phyloP scores from a whole-genome alignment of 1,284 basidiomycete genomes.

The Leccinum angustisporum region DNA sequence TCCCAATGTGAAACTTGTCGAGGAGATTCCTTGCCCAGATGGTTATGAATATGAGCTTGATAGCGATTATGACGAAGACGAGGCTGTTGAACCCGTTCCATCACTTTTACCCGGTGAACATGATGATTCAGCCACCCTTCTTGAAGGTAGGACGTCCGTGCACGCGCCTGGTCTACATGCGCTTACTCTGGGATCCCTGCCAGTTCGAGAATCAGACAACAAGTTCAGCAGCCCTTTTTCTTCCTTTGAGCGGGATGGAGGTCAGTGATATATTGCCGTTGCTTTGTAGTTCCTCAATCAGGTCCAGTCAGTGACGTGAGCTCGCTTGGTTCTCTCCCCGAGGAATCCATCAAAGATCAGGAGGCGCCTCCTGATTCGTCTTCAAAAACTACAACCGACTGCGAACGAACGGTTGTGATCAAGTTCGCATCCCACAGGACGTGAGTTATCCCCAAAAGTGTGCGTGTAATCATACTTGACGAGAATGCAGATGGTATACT shows the following conservation, averaged over 20 bases:
- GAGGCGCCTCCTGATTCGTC: background rate
- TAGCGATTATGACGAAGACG: constrained; percentile 25
- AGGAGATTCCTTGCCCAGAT: constrained; percentile 16
- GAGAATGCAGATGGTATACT: constrained; percentile 25
- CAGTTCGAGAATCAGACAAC: constrained; percentile 11
- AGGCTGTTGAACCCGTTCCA: background rate
- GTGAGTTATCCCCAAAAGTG: constrained; percentile 14
- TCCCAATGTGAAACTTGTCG: background rate
- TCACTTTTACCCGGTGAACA: background rate
- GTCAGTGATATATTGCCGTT: constrained; percentile 3
- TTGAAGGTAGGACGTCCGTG: constrained; percentile 7
- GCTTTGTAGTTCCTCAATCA: constrained; percentile 10
- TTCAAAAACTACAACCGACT: background rate
- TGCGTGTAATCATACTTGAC: background rate
- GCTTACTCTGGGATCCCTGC: background rate
- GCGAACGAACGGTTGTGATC: constrained; percentile 12
- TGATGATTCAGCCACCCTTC: background rate
- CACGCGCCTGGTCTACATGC: background rate
- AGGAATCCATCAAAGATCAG: constrained; percentile 9
- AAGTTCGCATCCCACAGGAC: constrained; percentile 30
- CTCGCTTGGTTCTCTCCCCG: background rate
- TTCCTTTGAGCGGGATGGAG: constrained; percentile 8
- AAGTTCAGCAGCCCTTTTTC: constrained; percentile 7
- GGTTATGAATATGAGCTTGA: constrained; percentile 27
- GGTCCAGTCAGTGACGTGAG: constrained; percentile 8